Conservation (phyloP, 2,329 filamentous ascomycete species). For the Nemania sp. region DNA sequence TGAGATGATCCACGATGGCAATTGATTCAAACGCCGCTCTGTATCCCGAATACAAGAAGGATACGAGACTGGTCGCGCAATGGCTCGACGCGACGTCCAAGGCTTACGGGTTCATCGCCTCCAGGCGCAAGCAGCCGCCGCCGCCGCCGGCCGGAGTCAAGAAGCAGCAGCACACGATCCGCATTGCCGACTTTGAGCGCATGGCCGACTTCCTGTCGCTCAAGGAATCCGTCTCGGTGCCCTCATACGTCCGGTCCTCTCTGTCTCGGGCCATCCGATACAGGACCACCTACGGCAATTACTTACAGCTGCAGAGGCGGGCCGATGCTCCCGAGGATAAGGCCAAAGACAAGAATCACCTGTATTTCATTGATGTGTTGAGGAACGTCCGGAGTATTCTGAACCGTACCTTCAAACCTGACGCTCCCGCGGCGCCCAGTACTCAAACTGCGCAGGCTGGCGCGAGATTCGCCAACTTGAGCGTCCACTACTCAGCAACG, state of each 20-base stretch:
- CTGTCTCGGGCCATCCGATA: slow-evolving; percentile 11
- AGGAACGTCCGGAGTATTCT: neutral
- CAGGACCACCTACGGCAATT: slow-evolving; percentile 3
- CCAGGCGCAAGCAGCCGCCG: neutral
- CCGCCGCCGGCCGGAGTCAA: neutral
- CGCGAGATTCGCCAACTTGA: neutral
- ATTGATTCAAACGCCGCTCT: neutral
- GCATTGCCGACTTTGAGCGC: neutral
- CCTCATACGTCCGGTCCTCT: neutral
- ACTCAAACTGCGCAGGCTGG: neutral
- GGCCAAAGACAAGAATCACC: neutral
- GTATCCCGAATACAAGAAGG: slow-evolving; percentile 9
- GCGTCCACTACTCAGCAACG: neutral
- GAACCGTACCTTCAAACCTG: neutral
- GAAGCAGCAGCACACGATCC: neutral
- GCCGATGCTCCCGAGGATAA: neutral
- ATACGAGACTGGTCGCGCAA: slow-evolving; percentile 5
- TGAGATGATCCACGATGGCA: neutral
- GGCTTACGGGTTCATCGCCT: neutral
- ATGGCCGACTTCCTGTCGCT: slow-evolving; percentile 14
- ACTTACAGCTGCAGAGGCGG: slow-evolving; percentile 1
- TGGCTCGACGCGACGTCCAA: slow-evolving; percentile 13
- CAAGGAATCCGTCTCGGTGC: neutral
- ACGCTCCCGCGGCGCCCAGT: neutral
- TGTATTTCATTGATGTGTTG: slow-evolving; percentile 11